A percentile compares a stretch with the other conserved stretches of the same genome.
These are phyloP conservation scores for Sistotremastrum niveocremeum DNA, from an alignment of 768 basidiomycete species.

Conservation along the genomic window DNA sequence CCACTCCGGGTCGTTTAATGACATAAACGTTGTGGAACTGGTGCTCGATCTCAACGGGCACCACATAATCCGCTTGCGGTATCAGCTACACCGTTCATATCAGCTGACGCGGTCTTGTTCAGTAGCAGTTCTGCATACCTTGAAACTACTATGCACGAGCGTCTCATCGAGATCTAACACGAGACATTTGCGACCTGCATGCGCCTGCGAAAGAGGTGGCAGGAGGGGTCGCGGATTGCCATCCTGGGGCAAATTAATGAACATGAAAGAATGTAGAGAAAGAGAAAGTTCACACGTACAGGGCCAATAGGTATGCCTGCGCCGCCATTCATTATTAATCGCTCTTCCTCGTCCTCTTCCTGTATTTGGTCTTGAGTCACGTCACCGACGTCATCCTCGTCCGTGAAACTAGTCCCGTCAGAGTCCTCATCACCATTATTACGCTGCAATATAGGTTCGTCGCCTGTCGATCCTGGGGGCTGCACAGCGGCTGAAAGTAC, in stretches of 20 bases:
- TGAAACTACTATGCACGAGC: conserved; percentile 94
- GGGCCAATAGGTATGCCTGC: conserved; percentile 91
- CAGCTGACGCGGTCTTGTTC: conserved; percentile 3
- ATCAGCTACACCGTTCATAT: conserved; percentile 50
- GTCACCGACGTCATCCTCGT: conserved; percentile 47
- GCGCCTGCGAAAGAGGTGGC: conserved; percentile 67
- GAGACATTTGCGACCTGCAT: conserved; percentile 85
- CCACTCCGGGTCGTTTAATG: conserved; percentile 96
- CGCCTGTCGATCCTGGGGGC: conserved; percentile 71
- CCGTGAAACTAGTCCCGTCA: conserved; percentile 54
- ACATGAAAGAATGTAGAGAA: conserved; percentile 2
- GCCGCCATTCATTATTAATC: conserved; percentile 80
- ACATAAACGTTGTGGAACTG: conserved; percentile 99
- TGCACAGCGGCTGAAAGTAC: conserved; percentile 88
- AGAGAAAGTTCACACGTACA: conserved; percentile 33
- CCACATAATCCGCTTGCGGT: conserved; percentile 90
- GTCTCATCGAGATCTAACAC: conserved; percentile 97
- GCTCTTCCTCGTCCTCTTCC: conserved; percentile 79
- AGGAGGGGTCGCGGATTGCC: conserved; percentile 79
- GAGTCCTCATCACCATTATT: conserved; percentile 40
- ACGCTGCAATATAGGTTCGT: conserved; percentile 18
- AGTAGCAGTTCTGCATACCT: conserved; percentile 37
- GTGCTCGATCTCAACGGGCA: conserved; percentile 97
- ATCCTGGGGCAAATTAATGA: conserved; percentile 37
- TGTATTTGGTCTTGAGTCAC: conserved; percentile 35